Percentiles rank a stretch among this genome's conserved stretches.
Conservation (phyloP, 1,139 yeast species). For the Pichia sp. region DNA sequence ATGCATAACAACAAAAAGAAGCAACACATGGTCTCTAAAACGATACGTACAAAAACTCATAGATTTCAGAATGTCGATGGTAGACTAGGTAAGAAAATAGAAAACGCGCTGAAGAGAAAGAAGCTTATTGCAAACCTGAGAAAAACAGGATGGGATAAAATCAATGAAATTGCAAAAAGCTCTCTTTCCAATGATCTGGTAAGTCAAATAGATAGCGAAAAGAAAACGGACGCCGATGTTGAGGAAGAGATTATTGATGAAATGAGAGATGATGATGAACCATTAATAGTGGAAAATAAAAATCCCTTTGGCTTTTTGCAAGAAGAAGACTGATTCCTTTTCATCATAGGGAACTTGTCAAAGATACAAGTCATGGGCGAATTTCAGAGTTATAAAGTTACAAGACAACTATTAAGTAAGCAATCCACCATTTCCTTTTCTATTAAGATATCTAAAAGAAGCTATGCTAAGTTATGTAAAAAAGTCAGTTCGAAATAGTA, state of each 20-base stretch:
- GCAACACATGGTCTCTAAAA: conserved; percentile 35
- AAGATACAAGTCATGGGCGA: too few species aligned
- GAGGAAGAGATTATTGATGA: conserved; percentile 28
- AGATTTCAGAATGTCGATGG: conserved; percentile 53
- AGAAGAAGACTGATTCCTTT: conserved; percentile 35
- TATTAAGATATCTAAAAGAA: neutral
- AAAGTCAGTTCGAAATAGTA: neutral
- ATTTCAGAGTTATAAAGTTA: too few species aligned
- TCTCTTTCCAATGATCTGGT: conserved; percentile 15
- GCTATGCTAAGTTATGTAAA: neutral
- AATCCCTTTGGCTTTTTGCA: conserved; percentile 48
- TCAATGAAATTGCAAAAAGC: conserved; percentile 39
- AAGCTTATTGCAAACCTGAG: conserved; percentile 57
- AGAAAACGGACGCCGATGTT: conserved; percentile 24
- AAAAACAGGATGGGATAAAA: conserved; percentile 70
- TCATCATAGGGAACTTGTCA: too few species aligned
- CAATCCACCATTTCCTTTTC: conserved; percentile 20
- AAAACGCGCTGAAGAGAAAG: conserved; percentile 59
- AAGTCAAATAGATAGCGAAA: conserved; percentile 31
- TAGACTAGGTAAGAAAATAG: conserved; percentile 54
- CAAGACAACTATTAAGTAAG: conserved; percentile 19
- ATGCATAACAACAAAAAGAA: conserved; percentile 25
- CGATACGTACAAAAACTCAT: conserved; percentile 38
- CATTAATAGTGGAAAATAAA: conserved; percentile 13
- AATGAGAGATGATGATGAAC: conserved; percentile 29